Percentiles rank a stretch among this genome's conserved stretches.
phyloP scores from a whole-genome alignment of 2,329 filamentous ascomycete species.

The Penicillium sp. region DNA sequence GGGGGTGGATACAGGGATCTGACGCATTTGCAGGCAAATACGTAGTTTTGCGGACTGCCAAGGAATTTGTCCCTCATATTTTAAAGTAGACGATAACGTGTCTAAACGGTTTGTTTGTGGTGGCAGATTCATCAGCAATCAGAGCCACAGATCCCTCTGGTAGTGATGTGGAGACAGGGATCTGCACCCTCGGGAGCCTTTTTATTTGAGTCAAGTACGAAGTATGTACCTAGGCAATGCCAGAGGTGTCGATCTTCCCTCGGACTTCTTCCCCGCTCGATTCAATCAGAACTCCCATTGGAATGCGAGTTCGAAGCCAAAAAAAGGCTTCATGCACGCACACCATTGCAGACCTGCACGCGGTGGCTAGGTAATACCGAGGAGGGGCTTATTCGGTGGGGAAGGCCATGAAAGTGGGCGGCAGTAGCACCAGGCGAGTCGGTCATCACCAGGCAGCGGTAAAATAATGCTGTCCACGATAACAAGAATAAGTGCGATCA shows the following conservation, averaged over 20 bases:
- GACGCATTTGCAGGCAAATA: not conserved
- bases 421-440: not conserved
- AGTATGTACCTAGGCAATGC: not conserved
- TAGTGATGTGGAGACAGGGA: slow-evolving; percentile 6
- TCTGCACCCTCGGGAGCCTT: slow-evolving; percentile 8
- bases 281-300: not conserved
- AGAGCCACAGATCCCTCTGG: slow-evolving; percentile 1
- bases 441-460: not conserved
- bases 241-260: slow-evolving; percentile 2
- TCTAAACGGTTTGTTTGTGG: slow-evolving; percentile 2
- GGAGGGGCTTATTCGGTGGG: slow-evolving; percentile 9
- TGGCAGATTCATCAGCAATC: not conserved
- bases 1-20: slow-evolving; percentile 5
- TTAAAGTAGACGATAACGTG: slow-evolving; percentile 9
- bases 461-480: not conserved
- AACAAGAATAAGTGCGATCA: not conserved
- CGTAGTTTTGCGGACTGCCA: slow-evolving; percentile 1
- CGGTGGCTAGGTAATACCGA: not conserved
- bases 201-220: slow-evolving; percentile 9
- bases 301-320: not conserved
- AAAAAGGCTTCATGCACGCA: not conserved
- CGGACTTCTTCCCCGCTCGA: slow-evolving; percentile 3
- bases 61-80: not conserved
- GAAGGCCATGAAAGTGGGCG: not conserved
- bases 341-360: not conserved